Base-by-base conservation (phyloP, 177 flowering plant species). In the Telopea speciosissima region DNA sequence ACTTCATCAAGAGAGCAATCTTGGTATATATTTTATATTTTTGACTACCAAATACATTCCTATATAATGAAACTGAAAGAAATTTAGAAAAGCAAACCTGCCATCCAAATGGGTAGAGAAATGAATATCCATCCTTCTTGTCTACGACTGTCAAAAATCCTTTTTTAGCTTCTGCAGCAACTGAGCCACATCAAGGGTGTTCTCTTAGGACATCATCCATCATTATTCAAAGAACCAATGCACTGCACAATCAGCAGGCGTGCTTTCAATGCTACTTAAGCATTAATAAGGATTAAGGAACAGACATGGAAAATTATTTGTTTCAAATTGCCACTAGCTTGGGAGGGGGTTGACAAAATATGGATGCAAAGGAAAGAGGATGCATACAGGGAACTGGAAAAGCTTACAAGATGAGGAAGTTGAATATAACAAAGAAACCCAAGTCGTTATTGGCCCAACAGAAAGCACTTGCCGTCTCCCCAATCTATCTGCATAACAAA, bases 101-200 rank as follows among this genome's bases (percentile, higher is more conserved):
- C 99, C 97, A 95, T 63, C 99, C 97, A 80, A 94, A 94, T 61
- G 99, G 97, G 73, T 92, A 95, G 60, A 90, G 78, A 78, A 92
- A 89, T 42, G 85, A 79, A 74, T 94, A 95, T 70, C 90, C 91
- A 73, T 92, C 97, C 78, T 84, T 90, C 73, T 89, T 85, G 85
- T 92, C 97, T 14, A 62, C 65, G 73, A 87, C 90, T 14, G 87
- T 28, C 45, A 86, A 81, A 77, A 85, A 95, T 77, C 96, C 96
- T 78, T 95, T 92, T 70, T 84, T 87, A 69, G 80, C 69, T 83
- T 95, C 97, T 89, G 90, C 97, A 88, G 97, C 99, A 89, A 90
- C 97, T 92, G 92, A 87, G 83, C 86, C 89, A 89, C 80, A 93
- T 85, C 90, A 90, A 90, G 78, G 80, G 85, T 76, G 83, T 81